A percentile compares a stretch with the other conserved stretches of the same genome.
These are phyloP conservation scores for Cocos nucifera DNA, from an alignment of 176 grass and related monocot genomes.

Conservation along the genomic window DNA sequence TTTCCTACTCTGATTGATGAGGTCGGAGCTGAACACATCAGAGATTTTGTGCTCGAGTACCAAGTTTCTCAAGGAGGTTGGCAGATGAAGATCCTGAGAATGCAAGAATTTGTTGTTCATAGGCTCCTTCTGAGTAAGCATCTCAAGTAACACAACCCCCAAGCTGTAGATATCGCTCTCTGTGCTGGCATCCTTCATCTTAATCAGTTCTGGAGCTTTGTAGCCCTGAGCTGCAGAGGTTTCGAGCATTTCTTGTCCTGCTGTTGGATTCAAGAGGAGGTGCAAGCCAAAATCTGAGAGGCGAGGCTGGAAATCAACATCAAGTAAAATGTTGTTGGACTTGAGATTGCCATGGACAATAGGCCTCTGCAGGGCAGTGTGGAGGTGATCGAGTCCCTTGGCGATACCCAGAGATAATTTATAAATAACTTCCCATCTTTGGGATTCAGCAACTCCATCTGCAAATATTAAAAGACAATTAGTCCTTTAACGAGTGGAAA, in stretches of 20 bases:
- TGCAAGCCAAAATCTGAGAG: conserved; percentile 77
- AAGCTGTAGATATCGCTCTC: conserved; percentile 68
- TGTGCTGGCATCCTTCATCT: conserved; percentile 54
- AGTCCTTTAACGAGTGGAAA: too few species aligned
- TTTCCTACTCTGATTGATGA: conserved; percentile 15
- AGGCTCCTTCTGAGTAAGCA: conserved; percentile 77
- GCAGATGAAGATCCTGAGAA: conserved; percentile 21
- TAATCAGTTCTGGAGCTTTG: conserved; percentile 77
- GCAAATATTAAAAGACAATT: conserved; percentile 5
- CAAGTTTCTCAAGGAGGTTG: conserved; percentile 22
- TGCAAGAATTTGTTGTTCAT: conserved; percentile 14
- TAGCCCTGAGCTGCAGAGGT: conserved; percentile 52
- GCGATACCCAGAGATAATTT: conserved; percentile 75
- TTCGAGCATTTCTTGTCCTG: conserved; percentile 76
- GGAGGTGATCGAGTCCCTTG: conserved; percentile 83
- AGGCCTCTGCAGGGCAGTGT: conserved; percentile 50
- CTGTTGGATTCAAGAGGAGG: conserved; percentile 50
- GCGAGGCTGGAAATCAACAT: conserved; percentile 78
- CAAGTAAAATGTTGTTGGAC: conserved; percentile 81
- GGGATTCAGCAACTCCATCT: conserved; percentile 81
- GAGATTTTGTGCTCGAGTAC: conserved; percentile 34
- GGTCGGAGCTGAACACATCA: conserved; percentile 26
- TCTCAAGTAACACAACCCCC: conserved; percentile 56
- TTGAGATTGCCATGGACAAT: conserved; percentile 90
- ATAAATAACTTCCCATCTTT: conserved; percentile 79